Conservation (phyloP, 192 early-diverging fungal species). For the Coemansia sp. region DNA sequence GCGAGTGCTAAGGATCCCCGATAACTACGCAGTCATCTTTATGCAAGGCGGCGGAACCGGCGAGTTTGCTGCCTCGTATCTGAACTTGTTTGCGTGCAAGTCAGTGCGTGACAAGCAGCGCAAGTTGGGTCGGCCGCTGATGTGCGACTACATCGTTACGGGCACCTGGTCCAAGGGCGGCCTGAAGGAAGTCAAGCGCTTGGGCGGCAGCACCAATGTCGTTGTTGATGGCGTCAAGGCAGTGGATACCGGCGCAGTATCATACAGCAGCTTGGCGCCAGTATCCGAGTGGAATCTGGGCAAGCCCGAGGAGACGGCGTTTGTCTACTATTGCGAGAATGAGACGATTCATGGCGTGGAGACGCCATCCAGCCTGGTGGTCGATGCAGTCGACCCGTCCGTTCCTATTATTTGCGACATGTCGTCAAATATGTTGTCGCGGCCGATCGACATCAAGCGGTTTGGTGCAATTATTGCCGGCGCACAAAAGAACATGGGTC, state of each 20-base stretch:
- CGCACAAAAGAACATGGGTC: constrained; percentile 96
- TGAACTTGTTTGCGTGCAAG: constrained; percentile 81
- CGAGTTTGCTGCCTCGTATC: constrained; percentile 88
- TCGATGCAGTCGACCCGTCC: constrained; percentile 45
- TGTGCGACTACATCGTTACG: constrained; percentile 89
- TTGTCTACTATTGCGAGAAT: constrained; percentile 97
- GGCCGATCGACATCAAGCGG: constrained; percentile 76
- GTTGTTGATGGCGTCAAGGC: constrained; percentile 72
- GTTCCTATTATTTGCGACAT: constrained; percentile 92
- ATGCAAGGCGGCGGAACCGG: constrained; percentile 96
- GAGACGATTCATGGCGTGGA: constrained; percentile 98
- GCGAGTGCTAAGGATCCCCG: constrained; percentile 76
- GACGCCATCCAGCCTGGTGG: constrained; percentile 56
- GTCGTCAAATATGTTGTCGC: constrained; percentile 84
- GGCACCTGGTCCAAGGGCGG: constrained; percentile 93
- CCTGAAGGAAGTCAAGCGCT: constrained; percentile 76
- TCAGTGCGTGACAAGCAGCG: constrained; percentile 49
- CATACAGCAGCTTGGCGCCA: constrained; percentile 60
- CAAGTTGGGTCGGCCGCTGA: constrained; percentile 50
- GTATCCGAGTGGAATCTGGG: constrained; percentile 70
- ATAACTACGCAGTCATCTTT: constrained; percentile 90
- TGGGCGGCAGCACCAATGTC: constrained; percentile 82
- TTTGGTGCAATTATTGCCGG: constrained; percentile 93
- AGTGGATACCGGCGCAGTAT: constrained; percentile 47
- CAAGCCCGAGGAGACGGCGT: constrained; percentile 71